These are phyloP conservation scores for Acacia crassicarpa DNA, from an alignment of 306 rosid genomes.

Conservation along the genomic window DNA sequence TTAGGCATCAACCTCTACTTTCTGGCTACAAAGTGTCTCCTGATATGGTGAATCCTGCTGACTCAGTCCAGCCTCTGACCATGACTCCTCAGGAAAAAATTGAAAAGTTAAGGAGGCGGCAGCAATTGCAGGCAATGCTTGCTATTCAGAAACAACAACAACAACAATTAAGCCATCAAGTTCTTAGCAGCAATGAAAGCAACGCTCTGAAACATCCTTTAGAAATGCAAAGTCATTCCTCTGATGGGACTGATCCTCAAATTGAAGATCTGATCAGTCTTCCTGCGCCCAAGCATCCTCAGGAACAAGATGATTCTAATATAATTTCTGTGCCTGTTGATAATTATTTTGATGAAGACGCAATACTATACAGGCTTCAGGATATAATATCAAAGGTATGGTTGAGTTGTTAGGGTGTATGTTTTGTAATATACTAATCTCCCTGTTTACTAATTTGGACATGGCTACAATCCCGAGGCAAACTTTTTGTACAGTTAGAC, in stretches of 20 bases:
- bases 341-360: slow-evolving; percentile 63
- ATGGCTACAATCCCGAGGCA: slow-evolving; percentile 48
- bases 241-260: slow-evolving; percentile 51
- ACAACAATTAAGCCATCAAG: slow-evolving; percentile 66
- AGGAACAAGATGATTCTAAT: slow-evolving; percentile 74
- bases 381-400: slow-evolving; percentile 75
- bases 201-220: slow-evolving; percentile 41
- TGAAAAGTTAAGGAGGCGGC: slow-evolving; percentile 90
- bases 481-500: slow-evolving; percentile 78
- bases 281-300: slow-evolving; percentile 48
- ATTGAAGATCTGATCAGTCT: slow-evolving; percentile 54
- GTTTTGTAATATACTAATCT: slow-evolving; percentile 27
- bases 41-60: slow-evolving; percentile 34
- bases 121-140: slow-evolving; percentile 94
- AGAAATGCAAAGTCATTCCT: slow-evolving; percentile 54
- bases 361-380: slow-evolving; percentile 67
- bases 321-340: slow-evolving; percentile 55
- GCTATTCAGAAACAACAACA: slow-evolving; percentile 87
- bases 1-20: slow-evolving; percentile 44
- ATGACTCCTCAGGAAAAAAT: slow-evolving; percentile 98
- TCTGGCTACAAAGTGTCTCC: slow-evolving; percentile 54
- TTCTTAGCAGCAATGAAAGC: slow-evolving; percentile 43
- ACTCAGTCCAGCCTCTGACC: slow-evolving; percentile 50
- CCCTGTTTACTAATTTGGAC: slow-evolving; percentile 38
- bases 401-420: slow-evolving; percentile 35